Evolutionary conservation across 441 rosid species (phyloP).

Genomic region (Breynia disticha): DNA sequence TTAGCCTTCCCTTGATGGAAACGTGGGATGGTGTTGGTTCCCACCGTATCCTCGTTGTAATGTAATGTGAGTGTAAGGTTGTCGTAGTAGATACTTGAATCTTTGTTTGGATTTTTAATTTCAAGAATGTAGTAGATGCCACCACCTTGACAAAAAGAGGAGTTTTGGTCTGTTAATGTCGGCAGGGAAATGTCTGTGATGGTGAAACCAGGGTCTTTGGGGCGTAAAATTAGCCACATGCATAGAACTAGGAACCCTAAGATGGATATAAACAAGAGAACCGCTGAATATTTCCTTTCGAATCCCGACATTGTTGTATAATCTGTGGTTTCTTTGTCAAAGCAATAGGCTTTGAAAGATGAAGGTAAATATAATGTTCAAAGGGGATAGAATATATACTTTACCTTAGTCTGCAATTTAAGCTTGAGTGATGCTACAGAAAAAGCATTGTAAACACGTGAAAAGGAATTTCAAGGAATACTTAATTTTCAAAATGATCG

Average conservation of each 20-base stretch:
- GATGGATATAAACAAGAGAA: slow-evolving; percentile 25
- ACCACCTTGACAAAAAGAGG: neutral
- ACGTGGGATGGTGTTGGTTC: slow-evolving; percentile 10
- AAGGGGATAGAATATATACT: too few species aligned
- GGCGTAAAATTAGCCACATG: slow-evolving; percentile 30
- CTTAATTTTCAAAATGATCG: too few species aligned
- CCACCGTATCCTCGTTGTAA: slow-evolving; percentile 20
- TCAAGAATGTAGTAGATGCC: slow-evolving; percentile 18
- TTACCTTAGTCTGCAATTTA: too few species aligned
- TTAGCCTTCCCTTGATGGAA: slow-evolving; percentile 24
- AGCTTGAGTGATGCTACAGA: too few species aligned
- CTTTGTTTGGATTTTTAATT: slow-evolving; percentile 27
- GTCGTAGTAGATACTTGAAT: slow-evolving; percentile 29
- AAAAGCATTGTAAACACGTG: too few species aligned
- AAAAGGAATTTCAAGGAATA: too few species aligned
- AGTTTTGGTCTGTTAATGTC: neutral
- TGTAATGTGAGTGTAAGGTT: slow-evolving; percentile 21
- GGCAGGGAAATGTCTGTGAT: slow-evolving; percentile 24
- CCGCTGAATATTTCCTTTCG: slow-evolving; percentile 16
- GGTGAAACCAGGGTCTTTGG: slow-evolving; percentile 20
- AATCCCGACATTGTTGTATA: neutral
- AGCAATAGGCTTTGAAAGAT: too few species aligned
- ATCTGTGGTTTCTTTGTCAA: too few species aligned
- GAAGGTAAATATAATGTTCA: too few species aligned
- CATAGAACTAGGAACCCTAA: slow-evolving; percentile 25